Evolutionary conservation across 108 stramenopile species (phyloP).

Genomic region (Skeletonema marinoi): DNA sequence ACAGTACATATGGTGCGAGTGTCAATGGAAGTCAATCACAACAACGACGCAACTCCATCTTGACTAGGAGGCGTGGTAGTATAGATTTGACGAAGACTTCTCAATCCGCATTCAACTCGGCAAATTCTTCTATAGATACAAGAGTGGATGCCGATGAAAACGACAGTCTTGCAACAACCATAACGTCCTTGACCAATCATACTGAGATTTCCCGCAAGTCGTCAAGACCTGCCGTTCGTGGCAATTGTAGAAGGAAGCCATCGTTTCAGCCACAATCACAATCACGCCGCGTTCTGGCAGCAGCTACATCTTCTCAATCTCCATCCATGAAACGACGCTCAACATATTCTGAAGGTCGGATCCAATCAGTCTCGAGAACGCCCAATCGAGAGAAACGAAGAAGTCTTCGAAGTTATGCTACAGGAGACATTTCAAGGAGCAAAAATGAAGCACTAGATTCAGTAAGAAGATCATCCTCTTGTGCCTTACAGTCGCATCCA

Average conservation of each 20-base stretch:
- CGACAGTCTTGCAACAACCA: conserved; percentile 33
- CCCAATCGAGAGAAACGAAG: not conserved
- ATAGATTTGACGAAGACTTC: conserved; percentile 10
- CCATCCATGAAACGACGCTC: not conserved
- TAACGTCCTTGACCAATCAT: conserved; percentile 30
- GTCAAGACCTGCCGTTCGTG: not conserved
- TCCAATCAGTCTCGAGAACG: not conserved
- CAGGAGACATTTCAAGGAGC: not conserved
- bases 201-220: conserved; percentile 2
- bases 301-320: not conserved
- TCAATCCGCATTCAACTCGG: not conserved
- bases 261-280: not conserved
- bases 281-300: not conserved
- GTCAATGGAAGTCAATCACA: not conserved
- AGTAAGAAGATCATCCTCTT: not conserved
- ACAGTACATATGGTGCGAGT: conserved; percentile 28
- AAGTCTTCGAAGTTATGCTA: not conserved
- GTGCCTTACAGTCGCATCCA: not conserved
- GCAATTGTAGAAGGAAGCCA: not conserved
- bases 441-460: not conserved
- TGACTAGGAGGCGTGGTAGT: not conserved
- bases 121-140: not conserved
- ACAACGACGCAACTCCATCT: not conserved
- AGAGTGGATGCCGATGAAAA: conserved; percentile 30
- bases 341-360: not conserved